Percentiles rank a stretch among this genome's conserved stretches.
Conservation (phyloP, 2,329 filamentous ascomycete species). For the Trichophyton benhamiae region DNA sequence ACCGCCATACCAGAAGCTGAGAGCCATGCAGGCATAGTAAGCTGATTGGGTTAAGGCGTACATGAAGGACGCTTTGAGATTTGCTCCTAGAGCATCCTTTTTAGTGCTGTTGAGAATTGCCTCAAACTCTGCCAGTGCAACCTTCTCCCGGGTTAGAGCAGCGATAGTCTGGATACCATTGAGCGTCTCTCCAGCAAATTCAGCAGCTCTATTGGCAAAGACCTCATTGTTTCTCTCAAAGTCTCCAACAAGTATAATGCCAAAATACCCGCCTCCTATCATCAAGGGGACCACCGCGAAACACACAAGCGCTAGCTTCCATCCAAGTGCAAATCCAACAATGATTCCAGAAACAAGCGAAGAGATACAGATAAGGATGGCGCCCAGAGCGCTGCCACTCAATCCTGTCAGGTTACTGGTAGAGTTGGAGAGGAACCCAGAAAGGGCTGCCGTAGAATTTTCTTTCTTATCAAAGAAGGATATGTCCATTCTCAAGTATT, state of each 20-base stretch:
- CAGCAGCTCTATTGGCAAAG: conserved; percentile 40
- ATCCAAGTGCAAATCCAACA: conserved; percentile 58
- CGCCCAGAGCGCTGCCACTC: conserved; percentile 58
- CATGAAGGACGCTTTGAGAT: conserved; percentile 35
- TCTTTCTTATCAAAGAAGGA: conserved; percentile 59
- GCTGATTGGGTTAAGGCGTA: conserved; percentile 49
- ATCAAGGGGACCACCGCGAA: conserved; percentile 57
- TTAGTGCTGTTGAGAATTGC: conserved; percentile 39
- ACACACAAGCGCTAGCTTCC: conserved; percentile 64
- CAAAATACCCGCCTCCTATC: conserved; percentile 56
- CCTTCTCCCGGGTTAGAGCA: conserved; percentile 40
- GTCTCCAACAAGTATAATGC: conserved; percentile 47
- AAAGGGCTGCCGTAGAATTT: conserved; percentile 48
- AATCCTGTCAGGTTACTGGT: conserved; percentile 55
- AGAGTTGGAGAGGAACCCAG: conserved; percentile 59
- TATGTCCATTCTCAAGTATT: conserved; percentile 53
- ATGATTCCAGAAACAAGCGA: conserved; percentile 49
- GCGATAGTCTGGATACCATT: conserved; percentile 42
- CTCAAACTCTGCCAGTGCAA: conserved; percentile 35
- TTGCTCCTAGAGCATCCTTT: conserved; percentile 36
- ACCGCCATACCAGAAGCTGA: conserved; percentile 71
- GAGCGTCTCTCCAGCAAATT: conserved; percentile 41
- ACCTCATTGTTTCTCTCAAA: conserved; percentile 45
- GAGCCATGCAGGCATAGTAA: conserved; percentile 40
- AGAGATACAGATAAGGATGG: conserved; percentile 53